Evolutionary conservation across 1,284 basidiomycete species (phyloP).

Genomic region (Trichosporon inkin): DNA sequence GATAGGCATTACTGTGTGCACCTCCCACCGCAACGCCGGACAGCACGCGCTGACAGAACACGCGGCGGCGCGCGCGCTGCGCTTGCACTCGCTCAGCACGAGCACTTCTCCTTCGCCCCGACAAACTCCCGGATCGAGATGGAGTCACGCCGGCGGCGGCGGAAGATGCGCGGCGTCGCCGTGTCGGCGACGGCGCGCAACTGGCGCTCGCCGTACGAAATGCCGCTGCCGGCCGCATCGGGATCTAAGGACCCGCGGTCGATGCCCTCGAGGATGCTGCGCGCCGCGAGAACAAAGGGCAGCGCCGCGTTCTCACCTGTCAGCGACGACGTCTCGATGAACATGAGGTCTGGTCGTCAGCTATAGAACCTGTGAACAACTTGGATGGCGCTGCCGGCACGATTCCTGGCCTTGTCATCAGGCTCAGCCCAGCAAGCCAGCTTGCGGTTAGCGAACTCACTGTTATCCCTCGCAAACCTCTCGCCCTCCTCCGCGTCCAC

Average conservation of each 20-base stretch:
- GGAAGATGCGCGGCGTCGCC: conserved; percentile 4
- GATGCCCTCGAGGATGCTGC: conserved; percentile 86
- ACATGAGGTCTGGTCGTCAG: conserved; percentile 68
- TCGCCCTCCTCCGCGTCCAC: conserved; percentile 93
- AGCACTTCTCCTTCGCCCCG: conserved; percentile 12
- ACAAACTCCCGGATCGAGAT: conserved; percentile 24
- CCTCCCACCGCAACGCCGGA: neutral
- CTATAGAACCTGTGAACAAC: neutral
- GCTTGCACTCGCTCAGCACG: conserved; percentile 6
- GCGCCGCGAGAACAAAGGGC: conserved; percentile 84
- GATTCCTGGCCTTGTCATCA: too few relatives aligned
- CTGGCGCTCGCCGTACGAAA: conserved; percentile 92
- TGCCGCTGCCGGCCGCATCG: conserved; percentile 86
- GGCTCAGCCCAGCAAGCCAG: too few relatives aligned
- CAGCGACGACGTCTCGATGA: conserved; percentile 87
- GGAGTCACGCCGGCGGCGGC: conserved; percentile 20
- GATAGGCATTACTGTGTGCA: neutral
- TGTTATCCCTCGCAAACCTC: conserved; percentile 89
- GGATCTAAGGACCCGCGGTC: conserved; percentile 88
- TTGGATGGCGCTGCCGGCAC: neutral
- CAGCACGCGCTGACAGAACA: too few relatives aligned
- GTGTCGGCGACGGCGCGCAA: conserved; percentile 66
- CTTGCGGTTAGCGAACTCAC: conserved; percentile 54
- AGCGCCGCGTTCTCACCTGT: conserved; percentile 90
- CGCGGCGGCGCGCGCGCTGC: neutral